Evolutionary conservation across 345 rosid species (phyloP).

Genomic region (Stellera chamaejasme): DNA sequence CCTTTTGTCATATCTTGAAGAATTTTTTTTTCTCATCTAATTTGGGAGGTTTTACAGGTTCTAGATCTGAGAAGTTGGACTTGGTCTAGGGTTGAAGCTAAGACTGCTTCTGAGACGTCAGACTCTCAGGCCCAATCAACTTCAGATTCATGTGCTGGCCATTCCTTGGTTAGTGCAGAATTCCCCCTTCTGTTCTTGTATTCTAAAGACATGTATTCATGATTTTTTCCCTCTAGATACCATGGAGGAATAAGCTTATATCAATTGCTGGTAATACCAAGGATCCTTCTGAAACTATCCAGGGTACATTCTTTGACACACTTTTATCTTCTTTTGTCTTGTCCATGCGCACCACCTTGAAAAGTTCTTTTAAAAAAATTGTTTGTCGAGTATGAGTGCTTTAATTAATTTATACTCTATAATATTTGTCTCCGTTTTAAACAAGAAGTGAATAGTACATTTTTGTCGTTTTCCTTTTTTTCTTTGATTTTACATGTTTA

Average conservation of each 20-base stretch:
- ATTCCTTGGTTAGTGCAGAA: conserved; percentile 71
- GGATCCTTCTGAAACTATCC: conserved; percentile 83
- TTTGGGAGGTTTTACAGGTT: conserved; percentile 45
- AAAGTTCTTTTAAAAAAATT: no score
- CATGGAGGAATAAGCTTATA: conserved; percentile 88
- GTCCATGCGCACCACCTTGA: not conserved
- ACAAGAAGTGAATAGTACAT: no score
- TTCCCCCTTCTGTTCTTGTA: conserved; percentile 5
- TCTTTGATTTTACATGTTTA: no score
- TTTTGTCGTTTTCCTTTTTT: no score
- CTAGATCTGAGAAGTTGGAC: conserved; percentile 93
- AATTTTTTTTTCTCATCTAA: conserved; percentile 8
- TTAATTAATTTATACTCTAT: no score
- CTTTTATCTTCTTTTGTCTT: not conserved
- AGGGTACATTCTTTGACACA: conserved; percentile 34
- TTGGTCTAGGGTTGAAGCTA: conserved; percentile 87
- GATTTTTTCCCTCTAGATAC: conserved; percentile 39
- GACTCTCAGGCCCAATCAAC: conserved; percentile 43
- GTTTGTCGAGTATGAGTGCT: no score
- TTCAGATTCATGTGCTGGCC: conserved; percentile 88
- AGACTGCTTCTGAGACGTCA: conserved; percentile 42
- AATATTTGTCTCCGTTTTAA: no score
- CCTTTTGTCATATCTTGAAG: not conserved
- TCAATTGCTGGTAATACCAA: conserved; percentile 92
- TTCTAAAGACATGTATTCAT: conserved; percentile 9